Evolutionary conservation across 306 rosid species (phyloP), one percentile per base, ranked within the genome.

Genomic region (Rubus idaeus): DNA sequence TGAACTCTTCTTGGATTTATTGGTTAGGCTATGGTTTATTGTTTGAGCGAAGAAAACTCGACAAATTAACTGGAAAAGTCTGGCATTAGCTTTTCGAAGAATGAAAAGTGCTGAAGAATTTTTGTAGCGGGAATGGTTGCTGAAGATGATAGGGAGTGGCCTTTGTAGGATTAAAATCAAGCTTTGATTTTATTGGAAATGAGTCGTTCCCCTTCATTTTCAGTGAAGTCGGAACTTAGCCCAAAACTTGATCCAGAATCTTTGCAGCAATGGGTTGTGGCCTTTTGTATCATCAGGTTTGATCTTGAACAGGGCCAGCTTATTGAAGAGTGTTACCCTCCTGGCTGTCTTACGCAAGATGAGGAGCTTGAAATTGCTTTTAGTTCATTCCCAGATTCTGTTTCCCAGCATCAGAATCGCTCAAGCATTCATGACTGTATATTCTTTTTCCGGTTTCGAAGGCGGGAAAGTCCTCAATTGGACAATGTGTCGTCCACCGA

Each of bases 291-390:
- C 44, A 90, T 91, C 60, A 82, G 98, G 78, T 93, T 93, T 78
- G 98, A 93, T 90, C 98, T 93, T 46, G 91, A 93, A 49, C 97
- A 91, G 70, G 97, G 98, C 10, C 98, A 93, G 84, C 88, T 93
- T n/a, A 90, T 93, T 18, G 98, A 93, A 87, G 97, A 93, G 89
- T 91, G 97, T 87, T 93, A 86, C 57, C 98, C 98, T 14, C 88
- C 91, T 18, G 91, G 86, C 56, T 79, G 86, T 76, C 90, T 91
- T 42, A 87, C 93, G 0, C 88, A 87, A 21, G 90, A 88, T n/a
- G 93, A 93, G 88, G 97, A 93, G 82, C 96, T 91, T 73, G 90
- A 91, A 79, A 84, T 91, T 41, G 96, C 97, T 20, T 91, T 89
- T 70, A 91, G 91, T 74, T 93, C 97, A 3, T 91, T 93, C 70